Base-by-base conservation (phyloP, 164 flowering plant species). In the Brasenia schreberi region DNA sequence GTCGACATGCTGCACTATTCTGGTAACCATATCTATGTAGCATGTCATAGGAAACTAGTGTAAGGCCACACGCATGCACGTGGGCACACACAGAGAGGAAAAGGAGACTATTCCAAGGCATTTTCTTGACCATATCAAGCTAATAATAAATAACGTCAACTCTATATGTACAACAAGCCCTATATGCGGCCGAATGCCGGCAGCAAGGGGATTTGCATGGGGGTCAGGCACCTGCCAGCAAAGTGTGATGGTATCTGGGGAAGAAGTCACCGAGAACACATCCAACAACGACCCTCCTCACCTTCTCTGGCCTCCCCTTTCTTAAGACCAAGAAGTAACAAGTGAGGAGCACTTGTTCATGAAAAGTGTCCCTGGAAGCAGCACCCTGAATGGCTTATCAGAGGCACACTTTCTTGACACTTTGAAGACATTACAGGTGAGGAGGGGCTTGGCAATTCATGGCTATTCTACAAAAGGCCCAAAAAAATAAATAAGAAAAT, bases 401-500 rank as follows among this genome's bases (percentile, higher is more conserved):
- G 9, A 49, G 56, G 3, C 56, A 7, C 53, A 45, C 14, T 12
- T 6, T 49, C 4, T 33, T 33, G 39, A 33, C 4, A 33, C 27
- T 23, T 33, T 33, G 39, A 33, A 33, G 39, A 33, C 39, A 33
- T 33, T 49, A 49, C 10, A 49, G 56, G 14, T 14, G 12, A 14
- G 10, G 14, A 49, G 12, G 56, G 56, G 56, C 16, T 49, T 49
- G 56, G 56, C 56, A 49, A 33, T 49, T 14, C 56, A 49, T 9
- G 56, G 56, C 56, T 9, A 49, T 9, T 49, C 56, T 49, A 49
- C 56, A 49, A 49, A 49, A 14, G 56, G 12, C 56, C 10, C 4
- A 61, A 17, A 12, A 17, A 12, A 33, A 17, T 61, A 16, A n/a
- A 0, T 19, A 19, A 63, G 27, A 59, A 68, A 56, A 75, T 92